Evolutionary conservation across 306 rosid species (phyloP), one percentile per base, ranked within the genome.

Genomic region (Fagus sylvatica): DNA sequence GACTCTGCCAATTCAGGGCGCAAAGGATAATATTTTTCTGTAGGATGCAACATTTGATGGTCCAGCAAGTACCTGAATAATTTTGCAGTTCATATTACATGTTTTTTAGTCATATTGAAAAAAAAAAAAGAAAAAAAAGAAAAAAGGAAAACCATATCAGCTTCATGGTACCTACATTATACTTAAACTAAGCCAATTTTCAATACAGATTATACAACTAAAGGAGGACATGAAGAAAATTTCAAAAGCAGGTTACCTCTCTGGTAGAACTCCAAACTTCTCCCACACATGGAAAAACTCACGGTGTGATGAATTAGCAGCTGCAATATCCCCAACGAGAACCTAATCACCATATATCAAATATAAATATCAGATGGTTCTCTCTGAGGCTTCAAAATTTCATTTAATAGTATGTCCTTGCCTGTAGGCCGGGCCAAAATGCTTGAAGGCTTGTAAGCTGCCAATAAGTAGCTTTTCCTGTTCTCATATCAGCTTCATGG

Each of bases 391-490:
- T 73, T 34, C 48, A 65, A 84, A 55, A 34, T 53, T 64, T 16
- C 7, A 72, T 13, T 7, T 3, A 41, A 40, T 69, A 69, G 42
- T 48, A 73, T 61, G 79, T 81, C 81, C 90, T 88, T 83, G 83
- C 98, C 97, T 95, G 98, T 80, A 95, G 76, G 74, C 99, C 99
- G 19, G 98, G 99, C 99, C 99, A 91, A 91, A 95, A 95, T 61
- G 98, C 99, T 84, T 95, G 99, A 82, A 95, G 98, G 87, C 99
- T 95, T 72, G 98, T 95, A 73, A 95, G 98, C 84, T 95, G 98
- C 98, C 98, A 91, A 76, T 91, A 91, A 76, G 98, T 95, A 82
- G 98, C 96, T 84, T 81, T 91, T 83, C 98, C 98, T 2, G 98
- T 91, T 77, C 95, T 92, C 97, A 95, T 95, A 86, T 95, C 98